These are phyloP conservation scores for Phialocephala sp. DNA, from an alignment of 2,329 filamentous ascomycete genomes.

Conservation along the genomic window DNA sequence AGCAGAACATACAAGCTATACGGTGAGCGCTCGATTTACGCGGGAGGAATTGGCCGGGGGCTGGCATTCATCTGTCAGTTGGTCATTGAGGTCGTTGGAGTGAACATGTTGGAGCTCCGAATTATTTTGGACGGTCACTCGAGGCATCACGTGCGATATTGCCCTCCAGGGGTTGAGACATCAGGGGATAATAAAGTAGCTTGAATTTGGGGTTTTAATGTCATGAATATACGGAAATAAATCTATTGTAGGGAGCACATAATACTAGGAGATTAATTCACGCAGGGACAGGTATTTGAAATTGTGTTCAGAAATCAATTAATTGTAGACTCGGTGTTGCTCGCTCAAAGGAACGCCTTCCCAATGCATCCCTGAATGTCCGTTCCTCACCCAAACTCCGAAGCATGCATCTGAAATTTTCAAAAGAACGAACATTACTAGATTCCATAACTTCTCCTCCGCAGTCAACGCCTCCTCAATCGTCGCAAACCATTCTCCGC, in stretches of 20 bases:
- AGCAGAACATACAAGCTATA: conserved; percentile 51
- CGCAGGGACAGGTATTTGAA: not conserved
- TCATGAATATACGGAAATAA: not conserved
- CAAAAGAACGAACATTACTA: not conserved
- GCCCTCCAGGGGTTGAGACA: not conserved
- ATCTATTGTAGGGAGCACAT: not conserved
- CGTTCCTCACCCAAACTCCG: not conserved
- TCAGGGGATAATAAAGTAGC: not conserved
- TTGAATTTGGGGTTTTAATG: not conserved
- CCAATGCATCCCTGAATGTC: not conserved
- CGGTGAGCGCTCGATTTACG: conserved; percentile 55
- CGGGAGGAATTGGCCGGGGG: conserved; percentile 49
- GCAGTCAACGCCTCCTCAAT: not conserved
- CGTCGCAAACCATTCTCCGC: not conserved
- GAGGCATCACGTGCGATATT: conserved; percentile 8
- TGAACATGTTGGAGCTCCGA: conserved; percentile 1
- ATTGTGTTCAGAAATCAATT: not conserved
- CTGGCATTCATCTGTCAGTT: conserved; percentile 49
- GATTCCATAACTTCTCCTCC: not conserved
- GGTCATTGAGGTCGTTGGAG: conserved; percentile 6
- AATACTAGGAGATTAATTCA: not conserved
- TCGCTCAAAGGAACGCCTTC: not conserved
- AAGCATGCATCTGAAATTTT: not conserved
- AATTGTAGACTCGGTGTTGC: not conserved
- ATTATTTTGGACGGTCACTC: not conserved